Percentiles rank a stretch among this genome's conserved stretches.
phyloP scores from a whole-genome alignment of 257 asterid genomes.

The Gentiana dahurica region DNA sequence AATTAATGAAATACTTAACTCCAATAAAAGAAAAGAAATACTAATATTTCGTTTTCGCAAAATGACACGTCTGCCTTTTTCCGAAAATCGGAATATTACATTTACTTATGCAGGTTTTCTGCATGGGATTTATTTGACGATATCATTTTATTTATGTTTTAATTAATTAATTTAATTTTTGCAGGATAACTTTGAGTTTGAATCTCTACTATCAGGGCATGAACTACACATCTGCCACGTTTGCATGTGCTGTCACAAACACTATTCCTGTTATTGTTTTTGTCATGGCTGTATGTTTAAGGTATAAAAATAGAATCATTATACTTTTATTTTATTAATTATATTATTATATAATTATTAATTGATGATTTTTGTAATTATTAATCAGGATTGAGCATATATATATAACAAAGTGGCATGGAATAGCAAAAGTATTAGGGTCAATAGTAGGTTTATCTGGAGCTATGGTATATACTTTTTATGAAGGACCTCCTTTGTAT shows the following conservation, averaged over 20 bases:
- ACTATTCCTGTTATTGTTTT: conserved; percentile 45
- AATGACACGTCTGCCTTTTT: too few relatives aligned
- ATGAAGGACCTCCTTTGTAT: conserved; percentile 43
- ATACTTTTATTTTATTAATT: too few relatives aligned
- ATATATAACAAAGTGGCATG: conserved; percentile 29
- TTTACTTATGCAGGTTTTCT: neutral
- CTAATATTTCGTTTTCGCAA: too few relatives aligned
- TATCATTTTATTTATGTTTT: neutral
- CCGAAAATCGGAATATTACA: too few relatives aligned
- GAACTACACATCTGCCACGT: conserved; percentile 45
- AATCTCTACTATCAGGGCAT: conserved; percentile 35
- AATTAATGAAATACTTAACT: too few relatives aligned
- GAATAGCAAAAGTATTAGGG: conserved; percentile 51
- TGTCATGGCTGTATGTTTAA: conserved; percentile 38
- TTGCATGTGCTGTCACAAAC: conserved; percentile 43
- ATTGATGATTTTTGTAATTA: too few relatives aligned
- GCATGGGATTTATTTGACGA: too few relatives aligned
- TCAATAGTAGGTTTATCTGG: conserved; percentile 29
- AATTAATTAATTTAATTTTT: neutral
- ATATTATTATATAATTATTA: too few relatives aligned
- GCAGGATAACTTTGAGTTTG: conserved; percentile 39
- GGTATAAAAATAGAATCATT: conserved; percentile 18
- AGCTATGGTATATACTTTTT: conserved; percentile 45
- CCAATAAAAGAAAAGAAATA: too few relatives aligned
- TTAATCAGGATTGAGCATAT: conserved; percentile 36